Percentiles rank a stretch among this genome's conserved stretches.
Evolutionary conservation across 371 early-diverging fungal species (phyloP).

Genomic region (Mortierella sp.): DNA sequence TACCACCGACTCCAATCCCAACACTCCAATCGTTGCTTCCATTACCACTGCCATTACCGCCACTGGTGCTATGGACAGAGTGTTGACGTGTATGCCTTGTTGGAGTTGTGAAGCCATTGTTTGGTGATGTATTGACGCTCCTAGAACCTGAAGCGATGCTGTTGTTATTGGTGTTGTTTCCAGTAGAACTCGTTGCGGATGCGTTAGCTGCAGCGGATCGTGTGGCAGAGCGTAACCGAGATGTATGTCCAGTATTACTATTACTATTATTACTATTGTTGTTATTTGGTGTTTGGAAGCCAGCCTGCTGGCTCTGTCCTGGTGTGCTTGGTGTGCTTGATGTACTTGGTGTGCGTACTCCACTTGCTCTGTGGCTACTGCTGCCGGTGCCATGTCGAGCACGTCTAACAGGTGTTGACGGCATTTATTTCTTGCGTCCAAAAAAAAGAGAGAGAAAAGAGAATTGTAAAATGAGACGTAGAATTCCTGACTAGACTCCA

Average conservation of each 20-base stretch:
- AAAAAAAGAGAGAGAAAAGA: too few relatives aligned
- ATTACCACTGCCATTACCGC: background rate
- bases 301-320: background rate
- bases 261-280: background rate
- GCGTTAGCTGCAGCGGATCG: slow-evolving; percentile 7
- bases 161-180: background rate
- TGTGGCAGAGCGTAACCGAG: slow-evolving; percentile 12
- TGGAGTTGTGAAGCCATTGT: slow-evolving; percentile 31
- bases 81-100: slow-evolving; percentile 22
- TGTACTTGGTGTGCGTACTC: background rate
- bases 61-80: background rate
- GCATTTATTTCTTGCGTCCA: background rate
- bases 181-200: background rate
- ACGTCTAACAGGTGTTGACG: slow-evolving; percentile 9
- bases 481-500: too few relatives aligned
- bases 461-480: too few relatives aligned
- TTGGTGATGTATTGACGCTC: slow-evolving; percentile 16
- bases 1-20: slow-evolving; percentile 5
- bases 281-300: slow-evolving; percentile 7
- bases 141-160: background rate
- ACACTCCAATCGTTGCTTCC: slow-evolving; percentile 14
- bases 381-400: background rate
- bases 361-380: background rate
- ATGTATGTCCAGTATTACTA: slow-evolving; percentile 3
- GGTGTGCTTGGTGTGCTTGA: background rate